Evolutionary conservation across 2,329 filamentous ascomycete genomes (phyloP), one percentile per base, ranked within the genome.

Genomic region (Kalaharituber pfeilii): DNA sequence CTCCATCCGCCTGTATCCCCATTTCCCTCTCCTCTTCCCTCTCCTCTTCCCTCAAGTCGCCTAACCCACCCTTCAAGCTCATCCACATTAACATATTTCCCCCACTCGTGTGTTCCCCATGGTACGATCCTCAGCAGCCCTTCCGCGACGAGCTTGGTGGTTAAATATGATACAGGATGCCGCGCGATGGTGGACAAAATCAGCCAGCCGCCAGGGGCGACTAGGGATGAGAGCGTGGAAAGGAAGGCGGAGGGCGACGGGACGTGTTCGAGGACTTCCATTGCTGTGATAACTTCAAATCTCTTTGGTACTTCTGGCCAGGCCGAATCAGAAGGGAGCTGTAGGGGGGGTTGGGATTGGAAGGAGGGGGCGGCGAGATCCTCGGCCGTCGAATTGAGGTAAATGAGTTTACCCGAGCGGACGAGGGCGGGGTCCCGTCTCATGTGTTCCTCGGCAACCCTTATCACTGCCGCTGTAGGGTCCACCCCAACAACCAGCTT

Each of bases 261-360:
- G 56, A 98, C 83, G 68, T 98, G 91, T 69, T 98, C 91, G 53
- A 98, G 77, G 3, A 98, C 91, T 69, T 98, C 91, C 68, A 96
- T 98, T 5, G 94, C 68, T 1, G 84, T 84, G 8, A 98, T 80
- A 1, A 96, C 69, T 66, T 96, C 87, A 70, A 80, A 91, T 30
- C 39, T 20, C 67, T 66, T 11, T 74, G 71, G 3, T 73, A 67
- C 13, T 66, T 65, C 4, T 63, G 60, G 1, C 63, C 42, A 8
- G 8, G 8, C 42, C 13, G 8, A 18, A 64, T 18, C 57, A 58
- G 1, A 73, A 74, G 4, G 67, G 50, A 0, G 71, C 54, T 15
- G 59, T 52, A 39, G 54, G 52, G 24, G 24, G 55, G n/a, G n/a
- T n/a, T n/a, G n/a, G 51, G 50, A 11, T 26, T 30, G 18, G 42